phyloP scores from a whole-genome alignment of 2,329 filamentous ascomycete species.

The Beauveria medogensis region DNA sequence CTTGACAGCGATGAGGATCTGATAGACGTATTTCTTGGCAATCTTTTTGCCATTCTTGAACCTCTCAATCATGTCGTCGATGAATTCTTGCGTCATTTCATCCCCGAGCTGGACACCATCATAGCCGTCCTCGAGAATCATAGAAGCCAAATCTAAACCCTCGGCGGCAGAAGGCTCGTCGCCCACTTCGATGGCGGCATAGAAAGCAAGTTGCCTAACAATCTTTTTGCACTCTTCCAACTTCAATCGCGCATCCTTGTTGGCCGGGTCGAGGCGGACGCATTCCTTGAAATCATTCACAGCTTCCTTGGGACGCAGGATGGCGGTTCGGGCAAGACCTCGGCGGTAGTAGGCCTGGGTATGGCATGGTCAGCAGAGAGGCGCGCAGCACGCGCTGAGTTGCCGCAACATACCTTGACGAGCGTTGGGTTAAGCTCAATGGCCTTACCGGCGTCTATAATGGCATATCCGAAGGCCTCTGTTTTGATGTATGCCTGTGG shows the following conservation, averaged over 20 bases:
- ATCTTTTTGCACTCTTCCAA: slow-evolving; percentile 90
- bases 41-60: slow-evolving; percentile 96
- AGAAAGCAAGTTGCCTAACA: slow-evolving; percentile 84
- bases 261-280: slow-evolving; percentile 74
- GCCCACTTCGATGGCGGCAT: slow-evolving; percentile 86
- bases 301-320: slow-evolving; percentile 80
- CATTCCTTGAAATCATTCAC: slow-evolving; percentile 89
- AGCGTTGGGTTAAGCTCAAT: slow-evolving; percentile 83
- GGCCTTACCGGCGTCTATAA: slow-evolving; percentile 83
- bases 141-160: slow-evolving; percentile 79
- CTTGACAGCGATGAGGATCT: slow-evolving; percentile 86
- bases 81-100: slow-evolving; percentile 92
- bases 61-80: slow-evolving; percentile 91
- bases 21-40: slow-evolving; percentile 93
- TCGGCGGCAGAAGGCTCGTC: slow-evolving; percentile 90
- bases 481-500: slow-evolving; percentile 84
- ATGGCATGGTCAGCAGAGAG: not conserved
- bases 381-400: not conserved
- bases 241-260: slow-evolving; percentile 87
- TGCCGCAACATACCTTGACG: slow-evolving; percentile 59
- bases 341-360: slow-evolving; percentile 83
- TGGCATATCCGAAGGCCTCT: slow-evolving; percentile 88
- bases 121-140: slow-evolving; percentile 73
- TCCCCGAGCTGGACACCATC: slow-evolving; percentile 72
- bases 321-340: slow-evolving; percentile 85